These are phyloP conservation scores for Pisolithus orientalis DNA, from an alignment of 768 basidiomycete genomes.

Conservation along the genomic window DNA sequence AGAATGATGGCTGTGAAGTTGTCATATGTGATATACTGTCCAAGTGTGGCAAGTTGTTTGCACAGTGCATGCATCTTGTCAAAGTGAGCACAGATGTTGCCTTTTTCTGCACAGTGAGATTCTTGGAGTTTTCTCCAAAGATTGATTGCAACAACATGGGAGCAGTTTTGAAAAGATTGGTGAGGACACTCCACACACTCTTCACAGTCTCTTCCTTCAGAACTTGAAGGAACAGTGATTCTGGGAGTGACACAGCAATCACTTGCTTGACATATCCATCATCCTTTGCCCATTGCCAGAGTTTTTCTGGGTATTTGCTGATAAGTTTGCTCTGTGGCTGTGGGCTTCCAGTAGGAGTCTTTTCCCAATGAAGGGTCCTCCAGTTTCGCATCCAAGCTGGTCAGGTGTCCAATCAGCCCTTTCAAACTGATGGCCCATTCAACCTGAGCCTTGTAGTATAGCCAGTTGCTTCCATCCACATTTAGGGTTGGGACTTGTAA, in stretches of 20 bases:
- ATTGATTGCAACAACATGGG: not conserved
- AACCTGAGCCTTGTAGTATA: too few species aligned
- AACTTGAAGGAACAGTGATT: not conserved
- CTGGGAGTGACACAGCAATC: not conserved
- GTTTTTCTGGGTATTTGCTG: not conserved
- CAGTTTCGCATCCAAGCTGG: too few species aligned
- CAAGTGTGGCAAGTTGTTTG: constrained; percentile 31
- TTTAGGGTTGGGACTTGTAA: too few species aligned
- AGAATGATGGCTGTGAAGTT: too few species aligned
- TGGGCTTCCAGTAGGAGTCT: too few species aligned
- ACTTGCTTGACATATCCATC: constrained; percentile 22
- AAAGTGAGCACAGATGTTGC: constrained; percentile 28
- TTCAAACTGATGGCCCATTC: too few species aligned
- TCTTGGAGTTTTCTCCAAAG: not conserved
- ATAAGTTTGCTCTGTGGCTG: not conserved
- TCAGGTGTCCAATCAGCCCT: too few species aligned
- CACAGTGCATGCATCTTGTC: constrained; percentile 21
- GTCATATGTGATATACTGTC: constrained; percentile 16
- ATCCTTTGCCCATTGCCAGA: constrained; percentile 21
- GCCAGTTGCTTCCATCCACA: too few species aligned
- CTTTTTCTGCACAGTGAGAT: constrained; percentile 14
- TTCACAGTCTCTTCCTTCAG: not conserved
- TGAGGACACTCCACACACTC: not conserved
- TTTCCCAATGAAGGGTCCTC: too few species aligned
- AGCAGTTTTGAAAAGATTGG: not conserved